phyloP scores from a whole-genome alignment of 1,284 basidiomycete species.

The Spongiforma sp. region DNA sequence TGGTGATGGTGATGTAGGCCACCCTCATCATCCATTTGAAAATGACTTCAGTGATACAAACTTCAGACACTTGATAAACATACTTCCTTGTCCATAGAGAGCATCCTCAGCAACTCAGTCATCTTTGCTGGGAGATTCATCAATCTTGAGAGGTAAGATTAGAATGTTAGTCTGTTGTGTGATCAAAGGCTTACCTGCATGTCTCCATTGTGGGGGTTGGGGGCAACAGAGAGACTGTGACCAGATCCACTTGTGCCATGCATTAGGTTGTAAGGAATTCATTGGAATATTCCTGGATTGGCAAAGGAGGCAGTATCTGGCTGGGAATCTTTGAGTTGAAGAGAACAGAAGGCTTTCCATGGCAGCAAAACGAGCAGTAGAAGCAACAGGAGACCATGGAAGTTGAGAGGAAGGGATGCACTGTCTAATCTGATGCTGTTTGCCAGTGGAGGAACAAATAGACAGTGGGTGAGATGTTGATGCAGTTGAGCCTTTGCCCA shows the following conservation, averaged over 20 bases:
- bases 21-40: not conserved
- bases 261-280: not conserved
- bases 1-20: not conserved
- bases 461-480: not conserved
- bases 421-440: not conserved
- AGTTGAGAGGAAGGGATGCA: not conserved
- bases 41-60: not conserved
- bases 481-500: not conserved
- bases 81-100: not conserved
- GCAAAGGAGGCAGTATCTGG: too few relatives aligned
- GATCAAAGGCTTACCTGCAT: not conserved
- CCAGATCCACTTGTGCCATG: not conserved
- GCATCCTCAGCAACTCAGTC: not conserved
- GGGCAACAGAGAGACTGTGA: not conserved
- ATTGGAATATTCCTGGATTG: not conserved
- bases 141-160: not conserved
- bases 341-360: not conserved
- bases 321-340: not conserved
- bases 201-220: not conserved
- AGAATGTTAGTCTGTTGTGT: not conserved
- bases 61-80: not conserved
- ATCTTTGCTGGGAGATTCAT: not conserved
- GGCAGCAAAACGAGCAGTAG: not conserved
- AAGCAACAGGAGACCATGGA: not conserved
- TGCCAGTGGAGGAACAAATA: not conserved